These are phyloP conservation scores for Fomitopsis pinicola DNA, from an alignment of 1,284 basidiomycete genomes.

Conservation along the genomic window DNA sequence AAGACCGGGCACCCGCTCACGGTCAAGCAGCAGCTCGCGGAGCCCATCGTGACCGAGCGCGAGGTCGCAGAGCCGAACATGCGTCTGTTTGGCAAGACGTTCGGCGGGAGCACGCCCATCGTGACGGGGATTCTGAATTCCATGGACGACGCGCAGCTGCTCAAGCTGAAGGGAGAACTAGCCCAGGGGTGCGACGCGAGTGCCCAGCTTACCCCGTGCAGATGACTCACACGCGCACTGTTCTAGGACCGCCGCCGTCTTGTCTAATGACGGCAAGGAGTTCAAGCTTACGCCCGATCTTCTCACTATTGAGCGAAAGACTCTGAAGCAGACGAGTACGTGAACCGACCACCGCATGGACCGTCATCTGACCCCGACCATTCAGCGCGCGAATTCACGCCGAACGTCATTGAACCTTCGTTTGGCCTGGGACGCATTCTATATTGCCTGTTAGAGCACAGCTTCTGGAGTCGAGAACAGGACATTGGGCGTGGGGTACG, in stretches of 20 bases:
- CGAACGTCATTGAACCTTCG: conserved; percentile 98
- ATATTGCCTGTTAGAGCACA: conserved; percentile 93
- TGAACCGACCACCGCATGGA: conserved; percentile 16
- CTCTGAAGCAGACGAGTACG: conserved; percentile 87
- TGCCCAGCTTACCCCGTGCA: conserved; percentile 16
- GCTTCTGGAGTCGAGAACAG: conserved; percentile 92
- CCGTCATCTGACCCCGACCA: conserved; percentile 25
- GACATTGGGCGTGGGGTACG: conserved; percentile 85
- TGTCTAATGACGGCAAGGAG: conserved; percentile 57
- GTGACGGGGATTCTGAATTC: conserved; percentile 70
- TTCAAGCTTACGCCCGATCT: conserved; percentile 76
- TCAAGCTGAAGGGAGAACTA: conserved; percentile 72
- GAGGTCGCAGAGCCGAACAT: conserved; percentile 81
- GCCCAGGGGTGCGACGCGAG: conserved; percentile 58
- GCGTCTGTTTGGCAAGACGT: conserved; percentile 87
- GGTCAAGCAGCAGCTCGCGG: conserved; percentile 82
- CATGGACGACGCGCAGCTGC: conserved; percentile 68
- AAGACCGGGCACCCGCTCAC: conserved; percentile 73
- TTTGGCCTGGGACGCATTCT: conserved; percentile 97
- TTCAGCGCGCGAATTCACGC: conserved; percentile 89
- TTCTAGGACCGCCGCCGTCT: conserved; percentile 44
- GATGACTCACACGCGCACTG: conserved; percentile 14
- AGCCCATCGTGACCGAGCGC: conserved; percentile 74
- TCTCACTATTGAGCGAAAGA: conserved; percentile 80
- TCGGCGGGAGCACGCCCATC: conserved; percentile 78